Evolutionary conservation across 768 basidiomycete genomes (phyloP).

Genomic region (Boletellus ananiceps): DNA sequence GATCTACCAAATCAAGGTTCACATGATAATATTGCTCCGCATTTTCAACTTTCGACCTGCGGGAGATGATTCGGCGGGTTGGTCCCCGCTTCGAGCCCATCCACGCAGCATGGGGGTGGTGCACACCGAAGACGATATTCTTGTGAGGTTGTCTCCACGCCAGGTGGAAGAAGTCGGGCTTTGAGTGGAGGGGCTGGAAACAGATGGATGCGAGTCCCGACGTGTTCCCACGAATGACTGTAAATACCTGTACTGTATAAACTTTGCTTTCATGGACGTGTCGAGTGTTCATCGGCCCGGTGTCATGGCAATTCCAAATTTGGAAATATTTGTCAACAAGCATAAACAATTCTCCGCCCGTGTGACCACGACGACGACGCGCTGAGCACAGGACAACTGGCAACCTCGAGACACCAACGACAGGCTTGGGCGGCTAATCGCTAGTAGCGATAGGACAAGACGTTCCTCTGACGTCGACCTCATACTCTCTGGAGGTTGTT

Average conservation of each 20-base stretch:
- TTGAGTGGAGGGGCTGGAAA: neutral
- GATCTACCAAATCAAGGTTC: constrained; percentile 20
- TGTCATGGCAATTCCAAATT: neutral
- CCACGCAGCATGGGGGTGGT: constrained; percentile 9
- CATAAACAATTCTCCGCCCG: constrained; percentile 8
- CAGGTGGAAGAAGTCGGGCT: neutral
- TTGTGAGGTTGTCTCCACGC: constrained; percentile 6
- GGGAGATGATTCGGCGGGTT: neutral
- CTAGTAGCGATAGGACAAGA: neutral
- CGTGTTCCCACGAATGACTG: no score
- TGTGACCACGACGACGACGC: constrained; percentile 15
- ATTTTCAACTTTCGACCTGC: constrained; percentile 12
- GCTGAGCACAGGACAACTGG: neutral
- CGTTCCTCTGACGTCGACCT: neutral
- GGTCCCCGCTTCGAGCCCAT: constrained; percentile 10
- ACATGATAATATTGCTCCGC: constrained; percentile 15
- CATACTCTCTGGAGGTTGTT: neutral
- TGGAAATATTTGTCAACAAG: constrained; percentile 4
- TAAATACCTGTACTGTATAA: neutral
- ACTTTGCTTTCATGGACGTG: no score
- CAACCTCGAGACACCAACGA: neutral
- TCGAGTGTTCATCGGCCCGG: neutral
- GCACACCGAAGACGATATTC: constrained; percentile 19
- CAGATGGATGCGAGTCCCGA: neutral
- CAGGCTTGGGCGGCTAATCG: neutral